Evolutionary conservation across 2,329 filamentous ascomycete species (phyloP), one percentile per base, ranked within the genome.

Genomic region (Aspergillus hiratsukae): DNA sequence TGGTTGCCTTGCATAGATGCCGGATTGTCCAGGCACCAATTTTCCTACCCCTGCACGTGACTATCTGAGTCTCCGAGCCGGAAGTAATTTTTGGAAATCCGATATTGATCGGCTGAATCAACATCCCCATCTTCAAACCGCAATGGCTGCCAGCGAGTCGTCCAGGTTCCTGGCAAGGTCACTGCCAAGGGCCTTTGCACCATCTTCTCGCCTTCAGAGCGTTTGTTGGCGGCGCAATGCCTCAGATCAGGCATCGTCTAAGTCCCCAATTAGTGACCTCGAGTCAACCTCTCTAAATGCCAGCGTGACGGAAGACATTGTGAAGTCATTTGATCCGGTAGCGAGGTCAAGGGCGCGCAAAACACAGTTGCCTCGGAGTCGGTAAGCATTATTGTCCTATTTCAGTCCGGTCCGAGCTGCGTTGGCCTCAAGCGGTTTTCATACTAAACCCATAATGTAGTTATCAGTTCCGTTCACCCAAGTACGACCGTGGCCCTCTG

Each of bases 391-490:
- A 45, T n/a, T 49, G 37, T 7, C 14, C 31, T 37, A 7, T 28
- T 31, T 31, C 49, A 23, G 23, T 28, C 4, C 11, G 63, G 28
- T 21, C 37, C 27, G 23, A 40, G 25, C 35, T 49, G 41, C 48
- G 54, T 37, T 53, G 43, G 19, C 49, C 37, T 40, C 48, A 41
- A 54, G 49, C 46, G 31, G 49, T 45, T 10, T 52, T 48, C 55
- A 56, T 60, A 55, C 61, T 41, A 31, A 46, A n/a, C 23, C 29
- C 43, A 49, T 52, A 35, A 52, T 43, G 31, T 60, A 96, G 93
- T 82, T 99, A 97, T 78, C 90, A 96, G 76, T 97, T 89, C 76
- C 91, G 92, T 62, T 88, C 93, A 51, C 94, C 94, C 61, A 94
- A 93, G 78, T 99, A 92, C 82, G 87, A 96, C 75, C 90, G 93